Evolutionary conservation across 176 grass and related monocot species (phyloP), one percentile per base, ranked within the genome.

Genomic region (Oryza glaberrima): DNA sequence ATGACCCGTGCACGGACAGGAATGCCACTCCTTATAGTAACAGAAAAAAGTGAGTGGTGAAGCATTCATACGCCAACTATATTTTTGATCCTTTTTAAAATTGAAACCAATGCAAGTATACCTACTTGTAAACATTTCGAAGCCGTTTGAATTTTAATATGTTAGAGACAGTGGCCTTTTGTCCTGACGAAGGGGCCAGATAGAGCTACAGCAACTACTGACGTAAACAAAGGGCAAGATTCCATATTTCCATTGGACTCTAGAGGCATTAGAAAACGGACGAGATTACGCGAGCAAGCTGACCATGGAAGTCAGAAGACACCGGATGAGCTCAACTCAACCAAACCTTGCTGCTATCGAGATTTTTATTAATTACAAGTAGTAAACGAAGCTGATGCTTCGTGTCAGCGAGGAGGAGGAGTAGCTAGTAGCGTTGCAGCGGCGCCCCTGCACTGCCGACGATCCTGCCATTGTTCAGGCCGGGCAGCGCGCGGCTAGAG

Each of bases 401-500:
- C 15, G 70, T 67, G 77, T 81, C 46, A 69, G 70, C 63, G 1
- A 69, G 70, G 38, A 48, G 54, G 41, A 75, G 52, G 36, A 32
- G 30, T 36, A 44, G 51, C 12, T 5, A 26, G 26, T 38, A 38
- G 36, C 5, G 36, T 38, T 38, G 80, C 69, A 56, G 46, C 86
- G 6, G 23, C 65, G 16, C 63, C 22, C 32, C 51, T 43, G 26
- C 69, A n/a, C 15, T 20, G n/a, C 70, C 32, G 80, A 13, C 32
- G 17, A 35, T 44, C 65, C 65, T 44, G 77, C 19, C 67, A 63
- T 22, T 17, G 65, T 41, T 69, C 75, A 82, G 49, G 26, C 26
- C 26, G 26, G 74, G 77, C 63, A 61, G 60, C 30, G 2, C 30
- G 2, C 1, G 84, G 84, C 74, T 87, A 87, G 88, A 86, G 40